These are phyloP conservation scores for Pichia sp. DNA, from an alignment of 1,139 yeast species.

Conservation along the genomic window DNA sequence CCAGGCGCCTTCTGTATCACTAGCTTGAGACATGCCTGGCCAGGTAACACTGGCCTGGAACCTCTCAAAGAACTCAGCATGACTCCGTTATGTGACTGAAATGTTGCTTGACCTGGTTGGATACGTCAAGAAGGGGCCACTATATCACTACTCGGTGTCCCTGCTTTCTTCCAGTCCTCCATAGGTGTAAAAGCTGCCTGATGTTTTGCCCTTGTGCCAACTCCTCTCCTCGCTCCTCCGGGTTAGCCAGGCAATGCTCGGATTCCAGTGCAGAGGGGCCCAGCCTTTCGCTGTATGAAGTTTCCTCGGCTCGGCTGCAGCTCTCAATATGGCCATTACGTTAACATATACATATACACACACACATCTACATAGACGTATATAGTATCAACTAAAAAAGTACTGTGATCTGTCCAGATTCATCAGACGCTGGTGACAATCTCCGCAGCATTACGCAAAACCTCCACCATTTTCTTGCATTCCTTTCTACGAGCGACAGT, in stretches of 20 bases:
- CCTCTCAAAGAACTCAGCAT: constrained; percentile 10
- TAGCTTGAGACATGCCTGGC: background rate
- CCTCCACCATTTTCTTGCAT: constrained; percentile 91
- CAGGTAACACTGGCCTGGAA: background rate
- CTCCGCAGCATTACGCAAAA: constrained; percentile 81
- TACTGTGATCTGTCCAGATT: constrained; percentile 15
- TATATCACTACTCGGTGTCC: too few relatives aligned
- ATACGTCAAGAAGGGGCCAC: too few relatives aligned
- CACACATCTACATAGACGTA: background rate
- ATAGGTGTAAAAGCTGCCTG: background rate
- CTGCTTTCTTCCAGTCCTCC: background rate
- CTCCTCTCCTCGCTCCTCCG: background rate
- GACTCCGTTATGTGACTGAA: background rate
- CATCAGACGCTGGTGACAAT: constrained; percentile 79
- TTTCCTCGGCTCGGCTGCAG: background rate
- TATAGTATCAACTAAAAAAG: background rate
- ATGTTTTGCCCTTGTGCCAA: background rate
- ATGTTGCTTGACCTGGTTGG: background rate
- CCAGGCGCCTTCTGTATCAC: background rate
- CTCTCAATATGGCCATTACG: background rate
- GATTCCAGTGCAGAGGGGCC: background rate
- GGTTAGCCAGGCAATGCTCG: background rate
- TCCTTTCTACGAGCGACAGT: constrained; percentile 95
- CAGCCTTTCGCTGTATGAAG: background rate
- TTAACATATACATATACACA: background rate